Evolutionary conservation across 345 rosid genomes (phyloP).

Genomic region (Clausena lansium): DNA sequence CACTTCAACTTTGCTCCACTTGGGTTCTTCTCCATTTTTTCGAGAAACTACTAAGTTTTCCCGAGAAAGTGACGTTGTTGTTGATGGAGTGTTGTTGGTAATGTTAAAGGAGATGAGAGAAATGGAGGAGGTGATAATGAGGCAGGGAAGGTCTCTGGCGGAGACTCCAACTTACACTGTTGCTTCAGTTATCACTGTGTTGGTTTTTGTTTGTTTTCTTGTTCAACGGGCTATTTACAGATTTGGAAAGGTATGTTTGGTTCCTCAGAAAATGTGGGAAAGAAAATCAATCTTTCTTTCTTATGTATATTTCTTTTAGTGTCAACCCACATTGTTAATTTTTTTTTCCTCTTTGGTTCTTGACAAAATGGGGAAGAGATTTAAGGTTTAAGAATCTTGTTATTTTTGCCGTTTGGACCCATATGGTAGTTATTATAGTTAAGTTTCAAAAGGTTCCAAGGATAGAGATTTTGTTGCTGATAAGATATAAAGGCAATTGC

Average conservation of each 20-base stretch:
- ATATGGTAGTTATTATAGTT: neutral
- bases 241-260: conserved; percentile 64
- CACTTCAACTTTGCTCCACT: neutral
- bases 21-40: conserved; percentile 17
- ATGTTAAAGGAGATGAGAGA: conserved; percentile 18
- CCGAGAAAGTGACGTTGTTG: neutral
- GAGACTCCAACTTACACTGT: conserved; percentile 95
- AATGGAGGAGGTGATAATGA: conserved; percentile 36
- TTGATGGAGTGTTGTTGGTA: conserved; percentile 5
- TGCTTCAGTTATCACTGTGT: conserved; percentile 75
- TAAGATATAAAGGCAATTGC: neutral
- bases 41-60: neutral
- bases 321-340: neutral
- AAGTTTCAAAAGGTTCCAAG: neutral
- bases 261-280: neutral
- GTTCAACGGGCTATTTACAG: conserved; percentile 81
- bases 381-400: neutral
- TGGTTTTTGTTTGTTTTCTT: conserved; percentile 68
- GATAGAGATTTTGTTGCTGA: conserved; percentile 7
- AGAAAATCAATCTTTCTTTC: neutral
- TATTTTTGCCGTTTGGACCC: neutral
- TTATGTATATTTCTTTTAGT: neutral
- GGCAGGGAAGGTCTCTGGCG: conserved; percentile 72
- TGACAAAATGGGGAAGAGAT: neutral
- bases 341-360: neutral